A percentile compares a stretch with the other conserved stretches of the same genome.
Conservation (phyloP, 495 filamentous ascomycete genomes). For the Aspergillus haitiensis region DNA sequence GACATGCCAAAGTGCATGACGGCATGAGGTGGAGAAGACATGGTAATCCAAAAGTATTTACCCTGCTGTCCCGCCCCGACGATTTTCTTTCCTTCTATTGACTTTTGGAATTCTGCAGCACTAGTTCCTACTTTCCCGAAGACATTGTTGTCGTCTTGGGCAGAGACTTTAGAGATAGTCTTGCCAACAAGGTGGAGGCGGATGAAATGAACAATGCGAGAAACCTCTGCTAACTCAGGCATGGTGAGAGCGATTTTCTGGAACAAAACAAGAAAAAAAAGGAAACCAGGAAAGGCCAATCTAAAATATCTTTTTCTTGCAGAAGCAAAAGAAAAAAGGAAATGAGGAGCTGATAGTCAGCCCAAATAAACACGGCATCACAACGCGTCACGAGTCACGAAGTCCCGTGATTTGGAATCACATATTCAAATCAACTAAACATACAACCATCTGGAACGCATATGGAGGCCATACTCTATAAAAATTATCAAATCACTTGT, state of each 20-base stretch:
- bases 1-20: slow-evolving; percentile 91
- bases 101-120: slow-evolving; percentile 66
- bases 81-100: slow-evolving; percentile 75
- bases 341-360: slow-evolving; percentile 2
- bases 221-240: slow-evolving; percentile 86
- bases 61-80: slow-evolving; percentile 77
- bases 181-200: slow-evolving; percentile 79
- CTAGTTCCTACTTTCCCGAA: slow-evolving; percentile 87
- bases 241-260: slow-evolving; percentile 41
- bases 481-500: no score
- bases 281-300: no score
- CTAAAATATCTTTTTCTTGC: no score
- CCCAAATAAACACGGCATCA: slow-evolving; percentile 5
- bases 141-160: slow-evolving; percentile 74
- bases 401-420: slow-evolving; percentile 21
- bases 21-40: slow-evolving; percentile 75
- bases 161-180: slow-evolving; percentile 67
- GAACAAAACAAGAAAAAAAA: no score
- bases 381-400: slow-evolving; percentile 25
- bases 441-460: background rate
- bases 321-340: background rate
- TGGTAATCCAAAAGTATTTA: slow-evolving; percentile 91
- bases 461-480: background rate
- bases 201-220: slow-evolving; percentile 81
- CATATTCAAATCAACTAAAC: background rate